Evolutionary conservation across 139 green algal species (phyloP).

Genomic region (Penium margaritaceum): DNA sequence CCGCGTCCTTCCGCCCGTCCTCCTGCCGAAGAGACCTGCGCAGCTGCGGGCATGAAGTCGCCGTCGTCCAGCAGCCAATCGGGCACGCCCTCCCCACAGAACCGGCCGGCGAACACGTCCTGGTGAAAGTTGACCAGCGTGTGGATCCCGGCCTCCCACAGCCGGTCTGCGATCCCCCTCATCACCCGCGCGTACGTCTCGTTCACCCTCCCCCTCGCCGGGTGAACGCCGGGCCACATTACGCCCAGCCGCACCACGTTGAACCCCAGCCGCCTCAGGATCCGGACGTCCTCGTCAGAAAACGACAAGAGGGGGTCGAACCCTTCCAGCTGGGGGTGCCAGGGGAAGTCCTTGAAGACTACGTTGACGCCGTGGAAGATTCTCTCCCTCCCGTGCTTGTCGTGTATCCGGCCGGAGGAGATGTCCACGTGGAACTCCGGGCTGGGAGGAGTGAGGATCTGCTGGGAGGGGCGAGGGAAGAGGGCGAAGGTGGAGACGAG

Average conservation of each 20-base stretch:
- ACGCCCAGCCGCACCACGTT: constrained; percentile 25
- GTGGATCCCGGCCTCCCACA: constrained; percentile 11
- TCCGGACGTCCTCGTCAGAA: constrained; percentile 6
- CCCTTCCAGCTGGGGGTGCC: not conserved
- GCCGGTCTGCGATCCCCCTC: not conserved
- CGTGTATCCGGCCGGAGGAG: constrained; percentile 6
- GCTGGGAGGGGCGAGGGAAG: not conserved
- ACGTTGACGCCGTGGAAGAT: constrained; percentile 31
- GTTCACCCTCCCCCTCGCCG: not conserved
- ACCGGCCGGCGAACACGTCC: constrained; percentile 11
- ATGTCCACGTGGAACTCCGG: not conserved
- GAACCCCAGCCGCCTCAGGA: constrained; percentile 1
- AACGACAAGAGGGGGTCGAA: constrained; percentile 14
- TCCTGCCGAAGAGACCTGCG: not conserved
- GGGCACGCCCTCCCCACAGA: constrained; percentile 26
- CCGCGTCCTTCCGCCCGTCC: too few relatives aligned
- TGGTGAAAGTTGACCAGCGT: constrained; percentile 33
- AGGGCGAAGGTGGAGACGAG: not conserved
- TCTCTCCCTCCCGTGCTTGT: constrained; percentile 4
- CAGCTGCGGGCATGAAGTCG: not conserved
- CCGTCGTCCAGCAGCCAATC: constrained; percentile 25
- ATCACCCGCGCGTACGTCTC: constrained; percentile 17
- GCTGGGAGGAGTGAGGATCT: not conserved
- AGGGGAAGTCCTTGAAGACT: constrained; percentile 18
- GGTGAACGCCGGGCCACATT: constrained; percentile 32